phyloP scores from a whole-genome alignment of 1,139 yeast species.

The Suhomyces maxii region DNA sequence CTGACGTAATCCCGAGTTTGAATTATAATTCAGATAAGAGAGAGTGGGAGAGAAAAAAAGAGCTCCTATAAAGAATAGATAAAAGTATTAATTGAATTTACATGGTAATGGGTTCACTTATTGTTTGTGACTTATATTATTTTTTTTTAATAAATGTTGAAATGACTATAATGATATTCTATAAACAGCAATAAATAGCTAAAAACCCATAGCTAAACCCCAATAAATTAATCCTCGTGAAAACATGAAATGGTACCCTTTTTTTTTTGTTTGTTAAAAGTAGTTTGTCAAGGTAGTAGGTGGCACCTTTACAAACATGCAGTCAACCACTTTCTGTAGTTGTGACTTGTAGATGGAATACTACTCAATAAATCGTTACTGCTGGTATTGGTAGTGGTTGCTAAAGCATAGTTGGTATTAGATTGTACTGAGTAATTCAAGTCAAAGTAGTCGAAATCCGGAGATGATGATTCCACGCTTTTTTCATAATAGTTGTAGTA shows the following conservation, averaged over 20 bases:
- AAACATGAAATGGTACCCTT: constrained; percentile 4
- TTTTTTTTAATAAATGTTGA: background rate
- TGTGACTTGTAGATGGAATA: constrained; percentile 38
- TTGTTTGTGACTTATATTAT: background rate
- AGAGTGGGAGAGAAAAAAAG: no score
- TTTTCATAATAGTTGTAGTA: constrained; percentile 1
- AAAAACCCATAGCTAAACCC: constrained; percentile 10
- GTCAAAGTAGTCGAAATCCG: constrained; percentile 34
- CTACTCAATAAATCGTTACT: constrained; percentile 11
- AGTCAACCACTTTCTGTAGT: constrained; percentile 47
- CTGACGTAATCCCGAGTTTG: no score
- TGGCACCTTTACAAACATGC: constrained; percentile 25
- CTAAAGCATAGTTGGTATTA: constrained; percentile 18
- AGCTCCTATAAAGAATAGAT: no score
- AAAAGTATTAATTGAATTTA: no score
- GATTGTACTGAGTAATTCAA: constrained; percentile 35
- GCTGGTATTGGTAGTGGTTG: constrained; percentile 13
- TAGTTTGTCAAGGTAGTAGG: background rate
- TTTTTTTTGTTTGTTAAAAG: background rate
- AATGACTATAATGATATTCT: background rate
- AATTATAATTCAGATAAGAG: no score
- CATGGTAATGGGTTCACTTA: no score
- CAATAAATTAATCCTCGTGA: constrained; percentile 7
- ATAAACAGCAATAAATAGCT: constrained; percentile 8
- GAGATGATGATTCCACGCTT: constrained; percentile 1